Evolutionary conservation across 1,139 yeast species (phyloP), one percentile per base, ranked within the genome.

Genomic region (Suhomyces terraborum): DNA sequence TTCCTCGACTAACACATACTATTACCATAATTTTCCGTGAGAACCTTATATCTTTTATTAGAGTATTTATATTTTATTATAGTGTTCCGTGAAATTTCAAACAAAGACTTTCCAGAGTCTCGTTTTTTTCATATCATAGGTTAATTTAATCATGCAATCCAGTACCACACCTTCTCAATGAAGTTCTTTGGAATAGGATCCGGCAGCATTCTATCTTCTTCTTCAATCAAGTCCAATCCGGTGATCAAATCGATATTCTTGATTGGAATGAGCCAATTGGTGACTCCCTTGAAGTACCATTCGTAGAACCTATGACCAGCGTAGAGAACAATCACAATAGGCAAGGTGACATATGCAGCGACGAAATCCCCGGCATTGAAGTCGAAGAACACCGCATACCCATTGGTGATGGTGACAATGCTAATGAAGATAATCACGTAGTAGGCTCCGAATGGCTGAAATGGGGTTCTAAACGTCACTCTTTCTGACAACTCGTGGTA

Each of bases 271-370:
- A 69, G 55, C 61, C 69, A 69, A 35, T 50, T 43, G 19, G 47
- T 60, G 21, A 55, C 63, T 18, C 67, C 71, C 7, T 62, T 54
- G 14, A 19, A 38, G 45, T 58, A 49, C 45, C 56, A 62, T 24
- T 67, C 58, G 46, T 64, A 70, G 13, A 52, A 4, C 39, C 66
- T 60, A 50, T 70, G 75, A n/a, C 64, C 80, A 18, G 67, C 42
- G 54, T 76, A 80, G 31, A 80, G 62, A 9, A 60, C 65, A 0
- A 75, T 20, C 36, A 80, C 72, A 29, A 80, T 67, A 20, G 85
- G 86, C 41, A 81, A 56, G 1, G 84, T 79, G 48, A 81, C 68
- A 59, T 81, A 81, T 6, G 84, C 79, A 17, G 85, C 84, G 41
- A 81, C 62, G 53, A 81, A 81, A 56, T 77, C 79, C 5, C 67